These are phyloP conservation scores for Globisporangium irregulare DNA, from an alignment of 352 stramenopile genomes.

Conservation along the genomic window DNA sequence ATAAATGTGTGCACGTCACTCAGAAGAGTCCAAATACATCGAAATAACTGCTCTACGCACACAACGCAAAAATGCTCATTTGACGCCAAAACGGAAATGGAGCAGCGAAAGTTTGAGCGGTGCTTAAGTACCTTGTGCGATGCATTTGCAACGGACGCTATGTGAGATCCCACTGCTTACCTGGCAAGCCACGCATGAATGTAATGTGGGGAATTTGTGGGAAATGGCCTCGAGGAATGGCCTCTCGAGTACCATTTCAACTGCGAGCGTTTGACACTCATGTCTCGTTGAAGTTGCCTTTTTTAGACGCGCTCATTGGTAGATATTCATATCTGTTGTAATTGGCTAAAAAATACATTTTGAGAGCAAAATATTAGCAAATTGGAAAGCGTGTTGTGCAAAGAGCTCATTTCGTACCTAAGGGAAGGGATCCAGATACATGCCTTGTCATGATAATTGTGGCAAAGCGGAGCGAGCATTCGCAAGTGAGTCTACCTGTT, in stretches of 20 bases:
- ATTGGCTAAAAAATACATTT: background rate
- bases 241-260: too few species aligned
- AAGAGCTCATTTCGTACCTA: constrained; percentile 6
- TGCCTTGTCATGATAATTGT: background rate
- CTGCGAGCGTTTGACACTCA: background rate
- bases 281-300: constrained; percentile 5
- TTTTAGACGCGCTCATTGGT: background rate
- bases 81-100: background rate
- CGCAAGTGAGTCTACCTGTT: background rate
- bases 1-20: too few species aligned
- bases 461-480: background rate
- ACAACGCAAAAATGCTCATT: background rate
- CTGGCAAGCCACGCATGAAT: too few species aligned
- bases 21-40: too few species aligned
- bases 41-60: background rate
- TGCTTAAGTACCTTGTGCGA: too few species aligned
- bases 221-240: too few species aligned
- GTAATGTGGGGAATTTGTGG: too few species aligned
- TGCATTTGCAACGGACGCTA: background rate
- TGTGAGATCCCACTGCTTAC: too few species aligned
- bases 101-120: too few species aligned
- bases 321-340: background rate
- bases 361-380: background rate
- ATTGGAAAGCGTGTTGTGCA: background rate
- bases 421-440: background rate